Percentiles rank a stretch among this genome's conserved stretches.
Evolutionary conservation across 2,329 filamentous ascomycete genomes (phyloP).

Genomic region (Plectosphaerella cucumerina): DNA sequence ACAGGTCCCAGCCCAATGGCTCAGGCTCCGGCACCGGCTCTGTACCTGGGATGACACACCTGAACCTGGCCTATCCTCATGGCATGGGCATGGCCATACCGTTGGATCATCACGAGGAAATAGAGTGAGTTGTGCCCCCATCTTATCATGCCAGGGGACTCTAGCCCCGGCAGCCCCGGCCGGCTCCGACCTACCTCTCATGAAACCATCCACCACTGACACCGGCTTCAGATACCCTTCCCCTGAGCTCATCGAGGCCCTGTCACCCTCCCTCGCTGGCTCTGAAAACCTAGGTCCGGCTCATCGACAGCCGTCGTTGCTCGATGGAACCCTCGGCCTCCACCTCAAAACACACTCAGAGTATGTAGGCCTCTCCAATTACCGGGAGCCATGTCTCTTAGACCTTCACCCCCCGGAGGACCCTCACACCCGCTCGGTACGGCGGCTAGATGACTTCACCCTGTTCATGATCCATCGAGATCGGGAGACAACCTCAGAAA

Average conservation of each 20-base stretch:
- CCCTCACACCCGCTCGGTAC: conserved; percentile 18
- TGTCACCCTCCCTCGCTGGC: conserved; percentile 10
- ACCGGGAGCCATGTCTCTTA: conserved; percentile 53
- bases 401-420: conserved; percentile 52
- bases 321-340: conserved; percentile 45
- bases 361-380: conserved; percentile 56
- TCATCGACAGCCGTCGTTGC: conserved; percentile 16
- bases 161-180: background rate
- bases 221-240: conserved; percentile 8
- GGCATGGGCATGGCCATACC: conserved; percentile 1
- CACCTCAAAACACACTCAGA: conserved; percentile 56
- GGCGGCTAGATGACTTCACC: conserved; percentile 28
- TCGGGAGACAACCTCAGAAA: conserved; percentile 28
- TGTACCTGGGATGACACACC: background rate
- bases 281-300: conserved; percentile 11
- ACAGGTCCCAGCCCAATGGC: conserved; percentile 11
- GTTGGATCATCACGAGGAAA: conserved; percentile 11
- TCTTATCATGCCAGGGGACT: background rate
- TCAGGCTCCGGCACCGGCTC: conserved; percentile 1
- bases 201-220: background rate
- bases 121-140: conserved; percentile 8
- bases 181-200: background rate
- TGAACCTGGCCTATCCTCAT: conserved; percentile 1
- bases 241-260: conserved; percentile 11
- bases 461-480: conserved; percentile 31